Base-by-base conservation (phyloP, 768 basidiomycete species). In the Phaeotremella skinneri region DNA sequence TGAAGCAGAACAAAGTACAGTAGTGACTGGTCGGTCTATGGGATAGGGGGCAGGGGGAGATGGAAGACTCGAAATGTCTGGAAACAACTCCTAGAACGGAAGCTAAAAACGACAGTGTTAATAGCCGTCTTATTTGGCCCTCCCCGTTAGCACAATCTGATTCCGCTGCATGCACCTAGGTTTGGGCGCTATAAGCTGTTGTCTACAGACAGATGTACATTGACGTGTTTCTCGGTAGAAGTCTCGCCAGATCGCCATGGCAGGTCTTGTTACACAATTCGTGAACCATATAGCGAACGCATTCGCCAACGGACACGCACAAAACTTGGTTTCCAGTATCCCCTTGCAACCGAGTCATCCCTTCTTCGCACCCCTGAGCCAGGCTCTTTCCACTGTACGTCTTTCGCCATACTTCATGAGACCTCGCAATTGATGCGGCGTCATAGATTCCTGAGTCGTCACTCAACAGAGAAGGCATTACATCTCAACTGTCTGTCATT, bases 361-460 rank as follows among this genome's bases (percentile, higher is more conserved):
- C 20, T 65, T 63, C 52, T 69, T 56, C 41, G 20, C 31, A 16
- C 59, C 64, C 1, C 55, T 69, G 21, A 56, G 56, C 7, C 62
- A 59, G 25, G 56, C 58, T 21, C 29, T 66, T 17, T 31, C 27
- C 4, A 52, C 27, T 27, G 62, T 63, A 31, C 41, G 59, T 48
- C 23, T 25, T 30, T 4, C 20, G 39, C 23, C 41, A 3, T 34
- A 51, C 9, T 48, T 48, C 13, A 11, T 13, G 9, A 42, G 59
- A 21, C 26, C 14, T 45, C n/a, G 1, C 39, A 45, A 17, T 34
- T 5, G 3, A n/a, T n/a, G 4, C 31, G 17, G 27, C 30, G 21
- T 4, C 23, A 9, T 39, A 59, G 58, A 41, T 59, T 14, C 29
- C 58, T 16, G 58, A 47, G n/a, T 48, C 42, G 9, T 11, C 27